Base-by-base conservation (phyloP, 768 basidiomycete species). In the Rhodotorula diobovata region DNA sequence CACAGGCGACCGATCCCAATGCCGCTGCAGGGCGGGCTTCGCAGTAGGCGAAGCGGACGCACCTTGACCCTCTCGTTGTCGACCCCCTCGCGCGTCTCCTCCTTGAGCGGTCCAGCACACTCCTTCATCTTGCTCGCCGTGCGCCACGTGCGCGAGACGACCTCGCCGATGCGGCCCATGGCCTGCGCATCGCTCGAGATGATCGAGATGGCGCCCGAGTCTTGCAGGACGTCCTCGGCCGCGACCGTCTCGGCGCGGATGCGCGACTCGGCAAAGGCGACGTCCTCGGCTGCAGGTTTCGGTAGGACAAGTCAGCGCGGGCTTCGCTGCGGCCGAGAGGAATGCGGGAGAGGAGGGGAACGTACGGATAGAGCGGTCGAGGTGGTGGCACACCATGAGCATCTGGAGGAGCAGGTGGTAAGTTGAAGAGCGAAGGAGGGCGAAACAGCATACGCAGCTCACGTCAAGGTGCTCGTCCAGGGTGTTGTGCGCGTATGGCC, bases 361-460 rank as follows among this genome's bases (percentile, higher is more conserved):
- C 68, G 46, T 7, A 69, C 65, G 71, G 55, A 73, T 71, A 1
- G 64, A 85, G 75, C 84, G 87, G 82, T 96, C 92, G 66, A 99
- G 86, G 80, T 99, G 95, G 80, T 99, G 95, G 80, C 93, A 96
- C n/a, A 97, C 93, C 93, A 98, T 97, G 34, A 98, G 84, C 96
- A 98, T 99, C 94, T 96, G 76, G 8, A 39, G 15, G 20, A 10
- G 7, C n/a, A 56, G 32, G 55, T 25, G 23, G 14, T 28, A 59
- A 48, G 53, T 11, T n/a, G n/a, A n/a, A n/a, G n/a, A n/a, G n/a
- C n/a, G n/a, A n/a, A n/a, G n/a, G n/a, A n/a, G n/a, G n/a, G n/a
- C n/a, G 8, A 12, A 7, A 18, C 14, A 43, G 41, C 12, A 3
- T 5, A 20, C 54, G 35, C 20, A 34, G 78, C 89, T 79, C 77